Percentiles rank a stretch among this genome's conserved stretches.
Conservation (phyloP, 345 rosid species). For the Kandelia obovata region DNA sequence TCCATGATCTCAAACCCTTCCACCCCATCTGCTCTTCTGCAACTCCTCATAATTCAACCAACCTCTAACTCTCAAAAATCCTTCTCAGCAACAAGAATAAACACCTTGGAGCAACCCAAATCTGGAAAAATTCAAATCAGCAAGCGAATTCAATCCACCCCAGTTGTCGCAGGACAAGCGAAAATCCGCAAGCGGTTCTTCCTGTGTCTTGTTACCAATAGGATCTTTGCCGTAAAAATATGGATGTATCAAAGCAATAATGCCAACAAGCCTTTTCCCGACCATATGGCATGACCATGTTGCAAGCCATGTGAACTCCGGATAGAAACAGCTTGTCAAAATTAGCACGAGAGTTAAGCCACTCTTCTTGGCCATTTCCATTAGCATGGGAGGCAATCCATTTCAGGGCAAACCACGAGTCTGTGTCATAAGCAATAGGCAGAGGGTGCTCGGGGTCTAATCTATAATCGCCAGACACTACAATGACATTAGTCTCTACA, state of each 20-base stretch:
- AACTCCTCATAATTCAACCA: neutral
- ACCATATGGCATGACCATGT: constrained; percentile 6
- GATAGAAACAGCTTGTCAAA: neutral
- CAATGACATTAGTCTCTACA: neutral
- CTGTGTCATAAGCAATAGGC: neutral
- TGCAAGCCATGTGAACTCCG: constrained; percentile 8
- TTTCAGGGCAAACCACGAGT: neutral
- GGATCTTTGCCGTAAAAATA: constrained; percentile 36
- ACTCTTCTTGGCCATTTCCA: neutral
- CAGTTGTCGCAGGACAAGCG: constrained; percentile 27
- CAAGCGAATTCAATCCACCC: constrained; percentile 28
- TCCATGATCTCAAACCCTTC: constrained; percentile 1
- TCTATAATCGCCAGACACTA: constrained; percentile 6
- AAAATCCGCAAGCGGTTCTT: constrained; percentile 13
- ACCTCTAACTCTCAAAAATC: constrained; percentile 3
- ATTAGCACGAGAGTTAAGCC: constrained; percentile 6
- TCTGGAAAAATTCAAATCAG: constrained; percentile 5
- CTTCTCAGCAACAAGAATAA: constrained; percentile 3
- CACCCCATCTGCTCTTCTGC: constrained; percentile 10
- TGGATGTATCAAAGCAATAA: constrained; percentile 15
- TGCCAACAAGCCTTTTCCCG: neutral
- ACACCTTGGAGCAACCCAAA: constrained; percentile 1
- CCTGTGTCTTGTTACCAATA: neutral
- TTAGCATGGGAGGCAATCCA: constrained; percentile 12
- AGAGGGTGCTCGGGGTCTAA: constrained; percentile 12